Evolutionary conservation across 257 asterid species (phyloP).

Genomic region (Anisodus acutangulus): DNA sequence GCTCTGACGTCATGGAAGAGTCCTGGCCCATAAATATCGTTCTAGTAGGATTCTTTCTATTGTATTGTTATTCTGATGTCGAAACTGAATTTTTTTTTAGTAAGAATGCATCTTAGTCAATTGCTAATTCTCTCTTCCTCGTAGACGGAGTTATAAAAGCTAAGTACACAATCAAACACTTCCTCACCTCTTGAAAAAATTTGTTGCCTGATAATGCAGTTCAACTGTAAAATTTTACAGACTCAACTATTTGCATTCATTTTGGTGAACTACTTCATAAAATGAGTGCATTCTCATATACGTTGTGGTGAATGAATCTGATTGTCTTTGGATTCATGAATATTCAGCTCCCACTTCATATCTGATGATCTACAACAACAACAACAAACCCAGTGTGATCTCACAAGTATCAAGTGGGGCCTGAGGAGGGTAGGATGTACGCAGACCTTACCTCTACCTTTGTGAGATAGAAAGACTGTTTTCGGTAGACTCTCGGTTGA

Average conservation of each 20-base stretch:
- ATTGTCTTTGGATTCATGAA: background rate
- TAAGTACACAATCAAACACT: background rate
- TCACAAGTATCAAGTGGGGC: no score
- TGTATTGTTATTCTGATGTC: constrained; percentile 12
- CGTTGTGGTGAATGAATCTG: background rate
- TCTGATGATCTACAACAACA: background rate
- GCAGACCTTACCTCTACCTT: no score
- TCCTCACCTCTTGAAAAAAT: background rate
- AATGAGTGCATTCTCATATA: background rate
- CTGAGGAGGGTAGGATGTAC: no score
- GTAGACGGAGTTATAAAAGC: background rate
- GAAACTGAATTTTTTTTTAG: background rate
- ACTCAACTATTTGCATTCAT: background rate
- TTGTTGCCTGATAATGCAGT: constrained; percentile 1
- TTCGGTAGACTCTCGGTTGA: no score
- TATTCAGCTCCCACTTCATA: background rate
- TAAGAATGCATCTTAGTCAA: background rate
- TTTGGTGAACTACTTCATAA: background rate
- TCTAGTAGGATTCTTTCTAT: background rate
- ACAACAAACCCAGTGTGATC: no score
- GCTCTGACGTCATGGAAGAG: background rate
- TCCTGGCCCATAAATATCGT: background rate
- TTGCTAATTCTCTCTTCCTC: background rate
- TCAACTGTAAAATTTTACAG: background rate
- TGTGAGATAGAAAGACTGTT: no score